A percentile compares a stretch with the other conserved stretches of the same genome.
Evolutionary conservation across 129 eudicot genomes (phyloP).

Genomic region (Chrysanthemum lavandulifolium): DNA sequence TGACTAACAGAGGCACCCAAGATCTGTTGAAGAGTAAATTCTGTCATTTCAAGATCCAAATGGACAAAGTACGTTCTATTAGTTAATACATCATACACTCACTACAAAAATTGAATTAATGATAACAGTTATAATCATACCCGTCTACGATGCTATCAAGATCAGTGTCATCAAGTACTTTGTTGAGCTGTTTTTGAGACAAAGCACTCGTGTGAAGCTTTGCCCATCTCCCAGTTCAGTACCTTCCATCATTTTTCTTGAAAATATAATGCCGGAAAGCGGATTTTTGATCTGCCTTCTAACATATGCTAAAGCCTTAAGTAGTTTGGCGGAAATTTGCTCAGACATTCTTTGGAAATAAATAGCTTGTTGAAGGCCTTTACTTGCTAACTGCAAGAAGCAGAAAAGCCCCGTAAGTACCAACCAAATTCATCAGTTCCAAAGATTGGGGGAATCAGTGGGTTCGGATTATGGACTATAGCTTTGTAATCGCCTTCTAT

Average conservation of each 20-base stretch:
- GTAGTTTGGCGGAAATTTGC: constrained; percentile 72
- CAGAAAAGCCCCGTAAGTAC: constrained; percentile 85
- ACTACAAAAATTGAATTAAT: background rate
- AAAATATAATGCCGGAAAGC: constrained; percentile 76
- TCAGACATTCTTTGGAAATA: constrained; percentile 78
- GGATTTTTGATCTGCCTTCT: constrained; percentile 81
- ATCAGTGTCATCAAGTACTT: constrained; percentile 88
- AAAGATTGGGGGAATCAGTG: constrained; percentile 91
- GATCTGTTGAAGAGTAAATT: constrained; percentile 71
- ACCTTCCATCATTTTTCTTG: constrained; percentile 69
- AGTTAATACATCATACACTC: background rate
- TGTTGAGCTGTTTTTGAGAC: constrained; percentile 88
- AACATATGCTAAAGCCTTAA: constrained; percentile 69
- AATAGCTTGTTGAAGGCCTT: constrained; percentile 82
- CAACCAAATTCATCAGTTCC: constrained; percentile 97
- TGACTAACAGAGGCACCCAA: constrained; percentile 81
- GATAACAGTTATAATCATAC: constrained; percentile 28
- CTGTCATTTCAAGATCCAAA: constrained; percentile 93
- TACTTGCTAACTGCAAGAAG: constrained; percentile 91
- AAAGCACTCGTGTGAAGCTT: constrained; percentile 57
- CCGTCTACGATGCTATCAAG: constrained; percentile 84
- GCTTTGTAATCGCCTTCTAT: constrained; percentile 94
- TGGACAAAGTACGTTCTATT: background rate
- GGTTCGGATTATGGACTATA: constrained; percentile 77
- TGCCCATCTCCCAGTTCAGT: constrained; percentile 76